Base-by-base conservation (phyloP, 202 grass and related monocot species). In the Zizania palustris region DNA sequence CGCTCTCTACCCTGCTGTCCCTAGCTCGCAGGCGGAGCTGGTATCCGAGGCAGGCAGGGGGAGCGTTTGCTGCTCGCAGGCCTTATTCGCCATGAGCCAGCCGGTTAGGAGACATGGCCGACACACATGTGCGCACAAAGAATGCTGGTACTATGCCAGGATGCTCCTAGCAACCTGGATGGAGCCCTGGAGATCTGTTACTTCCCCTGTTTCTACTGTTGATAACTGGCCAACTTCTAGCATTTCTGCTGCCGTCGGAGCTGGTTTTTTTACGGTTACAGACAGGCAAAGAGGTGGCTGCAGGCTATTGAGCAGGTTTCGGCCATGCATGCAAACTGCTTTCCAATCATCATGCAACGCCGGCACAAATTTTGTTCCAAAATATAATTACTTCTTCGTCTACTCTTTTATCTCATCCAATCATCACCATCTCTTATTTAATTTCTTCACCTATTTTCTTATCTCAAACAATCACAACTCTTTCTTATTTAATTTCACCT, bases 1-100 rank as follows among this genome's bases (percentile, higher is more conserved):
- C 62, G 71, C 65, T 65, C 41, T 19, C 38, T 39, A 74, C 61
- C 18, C 4, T 55, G 51, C 51, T 71, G 64, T 69, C 80, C 55
- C 60, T 76, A 81, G 72, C 78, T 58, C 50, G 41, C 66, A 46
- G n/a, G n/a, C n/a, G n/a, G n/a, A n/a, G 38, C 11, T 76, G 82
- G 86, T 71, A 88, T 88, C 81, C 81, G 39, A 88, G 86, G 86
- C 64, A 43, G 18, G 50, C 15, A 18, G 15, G 50, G 11, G 1
- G 14, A 4, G 49, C 15, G 15, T 15, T 51, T 55, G 51, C 51
- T 20, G 22, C 37, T 42, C n/a, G n/a, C n/a, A n/a, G n/a, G 60
- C 45, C 19, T 48, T 56, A 21, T 56, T n/a, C 73, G 51, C 56
- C 74, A 40, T 80, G 56, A 58, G 55, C 54, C 64, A 75, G 64